phyloP scores from a whole-genome alignment of 108 stramenopile species.

The Cyclotella cryptica region DNA sequence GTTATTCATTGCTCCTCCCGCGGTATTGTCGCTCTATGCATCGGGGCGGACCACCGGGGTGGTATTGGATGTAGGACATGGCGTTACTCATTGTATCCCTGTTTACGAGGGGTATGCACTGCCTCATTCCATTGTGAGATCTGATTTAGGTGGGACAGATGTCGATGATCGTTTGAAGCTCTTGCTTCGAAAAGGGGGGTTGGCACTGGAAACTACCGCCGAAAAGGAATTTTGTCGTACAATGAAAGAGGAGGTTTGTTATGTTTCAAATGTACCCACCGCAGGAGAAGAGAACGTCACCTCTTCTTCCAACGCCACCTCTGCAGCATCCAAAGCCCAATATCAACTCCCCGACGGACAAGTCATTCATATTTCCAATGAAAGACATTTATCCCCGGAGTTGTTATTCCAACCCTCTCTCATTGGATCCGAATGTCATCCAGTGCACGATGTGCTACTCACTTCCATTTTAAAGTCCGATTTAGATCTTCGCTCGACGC shows the following conservation, averaged over 20 bases:
- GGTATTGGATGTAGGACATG: constrained; percentile 98
- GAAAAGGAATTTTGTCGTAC: constrained; percentile 90
- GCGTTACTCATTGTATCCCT: constrained; percentile 95
- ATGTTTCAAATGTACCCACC: constrained; percentile 75
- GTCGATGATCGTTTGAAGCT: constrained; percentile 93
- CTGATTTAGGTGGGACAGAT: constrained; percentile 96
- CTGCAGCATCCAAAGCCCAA: constrained; percentile 63
- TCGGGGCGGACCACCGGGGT: constrained; percentile 97
- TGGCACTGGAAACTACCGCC: constrained; percentile 91
- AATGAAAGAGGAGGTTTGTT: constrained; percentile 95
- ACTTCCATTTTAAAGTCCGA: constrained; percentile 91
- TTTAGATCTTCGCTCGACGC: constrained; percentile 91
- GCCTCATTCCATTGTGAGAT: constrained; percentile 91
- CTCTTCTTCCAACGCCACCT: constrained; percentile 36
- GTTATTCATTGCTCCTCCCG: constrained; percentile 90
- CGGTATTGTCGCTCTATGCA: constrained; percentile 94
- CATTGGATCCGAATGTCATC: constrained; percentile 91
- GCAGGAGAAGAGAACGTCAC: constrained; percentile 12
- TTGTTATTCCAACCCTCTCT: constrained; percentile 94
- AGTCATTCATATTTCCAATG: constrained; percentile 78
- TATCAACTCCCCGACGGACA: constrained; percentile 95
- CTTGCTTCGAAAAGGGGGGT: constrained; percentile 85
- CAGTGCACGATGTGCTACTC: constrained; percentile 87
- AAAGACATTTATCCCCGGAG: constrained; percentile 92
- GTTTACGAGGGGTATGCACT: constrained; percentile 98